These are phyloP conservation scores for Uronychia binucleata DNA, from an alignment of 73 alveolate genomes.

Conservation along the genomic window DNA sequence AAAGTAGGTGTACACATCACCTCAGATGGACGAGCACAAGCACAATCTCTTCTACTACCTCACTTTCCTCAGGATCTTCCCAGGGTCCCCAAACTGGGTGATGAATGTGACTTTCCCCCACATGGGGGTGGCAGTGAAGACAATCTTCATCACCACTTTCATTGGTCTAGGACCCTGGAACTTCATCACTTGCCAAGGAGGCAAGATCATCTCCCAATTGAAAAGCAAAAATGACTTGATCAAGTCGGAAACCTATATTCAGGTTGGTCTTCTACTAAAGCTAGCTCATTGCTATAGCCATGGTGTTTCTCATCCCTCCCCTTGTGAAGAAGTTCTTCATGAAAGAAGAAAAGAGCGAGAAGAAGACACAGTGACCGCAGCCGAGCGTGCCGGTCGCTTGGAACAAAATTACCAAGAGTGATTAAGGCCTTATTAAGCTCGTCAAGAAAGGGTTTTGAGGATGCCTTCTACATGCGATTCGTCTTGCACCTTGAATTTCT, in stretches of 20 bases:
- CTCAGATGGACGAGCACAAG: slow-evolving; percentile 51
- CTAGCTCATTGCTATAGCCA: slow-evolving; percentile 22
- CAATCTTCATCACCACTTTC: slow-evolving; percentile 52
- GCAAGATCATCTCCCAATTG: slow-evolving; percentile 47
- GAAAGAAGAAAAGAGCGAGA: slow-evolving; percentile 11
- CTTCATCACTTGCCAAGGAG: slow-evolving; percentile 67
- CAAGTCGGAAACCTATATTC: slow-evolving; percentile 55
- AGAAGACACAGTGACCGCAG: neutral
- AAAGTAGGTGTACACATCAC: slow-evolving; percentile 3
- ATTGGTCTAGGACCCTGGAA: slow-evolving; percentile 78
- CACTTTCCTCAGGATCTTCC: slow-evolving; percentile 68
- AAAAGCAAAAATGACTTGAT: slow-evolving; percentile 59
- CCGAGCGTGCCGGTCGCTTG: neutral
- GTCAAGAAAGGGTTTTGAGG: slow-evolving; percentile 43
- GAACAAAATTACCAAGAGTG: neutral
- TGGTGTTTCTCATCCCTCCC: slow-evolving; percentile 43
- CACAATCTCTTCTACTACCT: slow-evolving; percentile 63
- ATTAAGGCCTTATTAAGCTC: neutral
- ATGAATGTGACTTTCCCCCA: slow-evolving; percentile 77
- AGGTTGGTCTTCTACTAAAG: neutral
- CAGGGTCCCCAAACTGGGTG: slow-evolving; percentile 78
- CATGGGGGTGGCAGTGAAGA: slow-evolving; percentile 36
- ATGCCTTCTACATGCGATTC: slow-evolving; percentile 25
- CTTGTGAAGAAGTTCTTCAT: slow-evolving; percentile 17
- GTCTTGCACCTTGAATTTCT: slow-evolving; percentile 45